These are phyloP conservation scores for Thielaviopsis euricoi DNA, from an alignment of 2,329 filamentous ascomycete genomes.

Conservation along the genomic window DNA sequence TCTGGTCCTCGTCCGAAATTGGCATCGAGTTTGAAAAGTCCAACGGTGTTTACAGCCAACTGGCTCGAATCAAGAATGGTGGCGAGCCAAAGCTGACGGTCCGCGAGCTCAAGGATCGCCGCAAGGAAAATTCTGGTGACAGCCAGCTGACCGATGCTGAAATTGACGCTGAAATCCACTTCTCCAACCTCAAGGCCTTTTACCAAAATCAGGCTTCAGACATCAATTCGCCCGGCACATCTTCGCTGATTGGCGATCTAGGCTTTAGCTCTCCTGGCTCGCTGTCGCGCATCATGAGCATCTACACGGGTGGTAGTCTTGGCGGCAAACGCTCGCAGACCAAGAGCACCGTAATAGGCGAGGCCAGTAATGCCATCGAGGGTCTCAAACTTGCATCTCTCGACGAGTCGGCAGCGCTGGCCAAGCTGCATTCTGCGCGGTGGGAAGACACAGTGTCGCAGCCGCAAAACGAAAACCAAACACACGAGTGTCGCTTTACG, in stretches of 20 bases:
- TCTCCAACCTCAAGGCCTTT: slow-evolving; percentile 58
- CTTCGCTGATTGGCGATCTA: slow-evolving; percentile 25
- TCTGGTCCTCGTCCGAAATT: slow-evolving; percentile 82
- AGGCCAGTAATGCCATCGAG: slow-evolving; percentile 54
- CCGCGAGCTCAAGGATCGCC: slow-evolving; percentile 34
- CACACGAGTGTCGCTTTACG: slow-evolving; percentile 41
- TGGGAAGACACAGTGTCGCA: slow-evolving; percentile 45
- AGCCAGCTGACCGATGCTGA: slow-evolving; percentile 24
- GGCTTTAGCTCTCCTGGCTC: slow-evolving; percentile 64
- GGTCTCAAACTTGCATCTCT: slow-evolving; percentile 49
- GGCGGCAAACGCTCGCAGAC: slow-evolving; percentile 48
- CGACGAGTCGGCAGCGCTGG: slow-evolving; percentile 45
- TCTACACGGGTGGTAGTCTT: slow-evolving; percentile 56
- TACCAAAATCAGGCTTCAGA: slow-evolving; percentile 66
- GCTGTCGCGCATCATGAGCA: slow-evolving; percentile 74
- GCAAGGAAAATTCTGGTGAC: slow-evolving; percentile 25
- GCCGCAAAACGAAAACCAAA: slow-evolving; percentile 32
- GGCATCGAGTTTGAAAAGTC: slow-evolving; percentile 81
- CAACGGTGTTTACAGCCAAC: slow-evolving; percentile 69
- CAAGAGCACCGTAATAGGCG: slow-evolving; percentile 61
- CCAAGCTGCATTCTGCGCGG: slow-evolving; percentile 38
- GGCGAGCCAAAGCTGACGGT: slow-evolving; percentile 33
- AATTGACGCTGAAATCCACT: slow-evolving; percentile 52
- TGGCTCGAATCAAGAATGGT: slow-evolving; percentile 53
- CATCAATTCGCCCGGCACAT: slow-evolving; percentile 27